Conservation (phyloP, 2,329 filamentous ascomycete genomes). For the Arthroderma uncinatum region DNA sequence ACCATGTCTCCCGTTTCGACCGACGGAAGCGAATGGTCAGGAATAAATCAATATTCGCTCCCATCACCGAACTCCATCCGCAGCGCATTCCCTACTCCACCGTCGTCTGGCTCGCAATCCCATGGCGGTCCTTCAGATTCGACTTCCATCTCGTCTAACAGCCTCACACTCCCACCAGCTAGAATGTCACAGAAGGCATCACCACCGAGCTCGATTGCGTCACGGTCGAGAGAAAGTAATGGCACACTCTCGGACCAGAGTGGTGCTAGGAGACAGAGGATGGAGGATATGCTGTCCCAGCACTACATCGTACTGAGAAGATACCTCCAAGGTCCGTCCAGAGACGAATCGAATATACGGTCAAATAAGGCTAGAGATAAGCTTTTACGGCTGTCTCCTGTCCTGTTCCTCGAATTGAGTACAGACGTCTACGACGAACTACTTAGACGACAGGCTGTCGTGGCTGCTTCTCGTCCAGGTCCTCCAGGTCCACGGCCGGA, state of each 20-base stretch:
- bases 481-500: slow-evolving; percentile 35
- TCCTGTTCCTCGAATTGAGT: slow-evolving; percentile 94
- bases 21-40: slow-evolving; percentile 72
- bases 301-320: slow-evolving; percentile 72
- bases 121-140: slow-evolving; percentile 9
- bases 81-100: slow-evolving; percentile 52
- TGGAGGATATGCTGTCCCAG: slow-evolving; percentile 62
- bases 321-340: slow-evolving; percentile 57
- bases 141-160: slow-evolving; percentile 14
- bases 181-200: slow-evolving; percentile 54
- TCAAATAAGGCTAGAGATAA: slow-evolving; percentile 92
- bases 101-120: slow-evolving; percentile 46
- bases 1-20: slow-evolving; percentile 72
- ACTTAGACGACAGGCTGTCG: slow-evolving; percentile 65
- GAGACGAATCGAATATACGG: slow-evolving; percentile 62
- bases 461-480: slow-evolving; percentile 31
- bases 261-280: slow-evolving; percentile 46
- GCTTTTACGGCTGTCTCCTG: slow-evolving; percentile 72
- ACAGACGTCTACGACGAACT: slow-evolving; percentile 97
- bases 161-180: slow-evolving; percentile 44
- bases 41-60: slow-evolving; percentile 50
- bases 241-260: slow-evolving; percentile 59
- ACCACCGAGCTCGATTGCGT: slow-evolving; percentile 74
- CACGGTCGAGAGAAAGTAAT: slow-evolving; percentile 53
- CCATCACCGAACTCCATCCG: slow-evolving; percentile 37